phyloP scores from a whole-genome alignment of 2,329 filamentous ascomycete genomes.

The Talaromyces amestolkiae region DNA sequence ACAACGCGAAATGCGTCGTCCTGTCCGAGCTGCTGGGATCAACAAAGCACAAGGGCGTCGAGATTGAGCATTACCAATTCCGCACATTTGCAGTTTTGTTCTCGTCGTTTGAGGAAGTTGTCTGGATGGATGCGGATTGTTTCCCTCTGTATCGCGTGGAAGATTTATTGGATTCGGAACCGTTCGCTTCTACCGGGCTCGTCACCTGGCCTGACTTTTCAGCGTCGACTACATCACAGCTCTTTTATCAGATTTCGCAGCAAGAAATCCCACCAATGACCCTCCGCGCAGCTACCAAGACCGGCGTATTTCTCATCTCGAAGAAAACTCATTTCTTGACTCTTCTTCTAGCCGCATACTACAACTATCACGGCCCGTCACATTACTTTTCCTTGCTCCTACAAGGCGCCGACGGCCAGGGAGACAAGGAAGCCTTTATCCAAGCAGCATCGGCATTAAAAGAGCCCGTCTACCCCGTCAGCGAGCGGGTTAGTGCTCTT shows the following conservation, averaged over 20 bases:
- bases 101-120: slow-evolving; percentile 58
- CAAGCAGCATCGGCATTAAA: slow-evolving; percentile 35
- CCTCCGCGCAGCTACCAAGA: slow-evolving; percentile 37
- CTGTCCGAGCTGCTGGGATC: slow-evolving; percentile 42
- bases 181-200: slow-evolving; percentile 53
- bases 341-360: slow-evolving; percentile 38
- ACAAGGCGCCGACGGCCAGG: slow-evolving; percentile 40
- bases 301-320: slow-evolving; percentile 37
- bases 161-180: slow-evolving; percentile 50
- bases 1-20: slow-evolving; percentile 44
- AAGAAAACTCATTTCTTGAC: slow-evolving; percentile 37
- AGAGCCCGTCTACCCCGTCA: slow-evolving; percentile 37
- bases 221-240: slow-evolving; percentile 44
- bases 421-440: slow-evolving; percentile 42
- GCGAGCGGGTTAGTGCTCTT: slow-evolving; percentile 36
- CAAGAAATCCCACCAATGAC: slow-evolving; percentile 34
- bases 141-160: slow-evolving; percentile 51
- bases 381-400: slow-evolving; percentile 40
- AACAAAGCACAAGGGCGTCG: slow-evolving; percentile 25
- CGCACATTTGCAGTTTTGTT: slow-evolving; percentile 59
- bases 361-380: slow-evolving; percentile 32
- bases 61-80: slow-evolving; percentile 52
- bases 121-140: slow-evolving; percentile 59
- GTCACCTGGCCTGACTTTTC: slow-evolving; percentile 59
- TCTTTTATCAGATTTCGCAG: slow-evolving; percentile 44